phyloP scores from a whole-genome alignment of 371 early-diverging fungal genomes.

The Capillidium heterosporum region DNA sequence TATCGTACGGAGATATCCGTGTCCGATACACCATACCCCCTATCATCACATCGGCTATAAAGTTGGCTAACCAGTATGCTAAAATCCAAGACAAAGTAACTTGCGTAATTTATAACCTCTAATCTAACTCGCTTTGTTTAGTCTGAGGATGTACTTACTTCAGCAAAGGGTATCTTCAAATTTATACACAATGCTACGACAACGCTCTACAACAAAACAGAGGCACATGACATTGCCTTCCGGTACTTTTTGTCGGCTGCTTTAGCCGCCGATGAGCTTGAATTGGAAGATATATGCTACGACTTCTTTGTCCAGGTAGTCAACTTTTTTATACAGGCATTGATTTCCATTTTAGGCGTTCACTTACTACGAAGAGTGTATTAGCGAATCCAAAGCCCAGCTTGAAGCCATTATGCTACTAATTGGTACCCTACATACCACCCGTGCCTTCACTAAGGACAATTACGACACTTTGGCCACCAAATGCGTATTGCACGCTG shows the following conservation, averaged over 20 bases:
- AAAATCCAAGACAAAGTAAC: constrained; percentile 19
- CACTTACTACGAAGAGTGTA: constrained; percentile 75
- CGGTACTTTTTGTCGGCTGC: constrained; percentile 65
- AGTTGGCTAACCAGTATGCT: constrained; percentile 41
- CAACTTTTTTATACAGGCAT: neutral
- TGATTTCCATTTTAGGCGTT: constrained; percentile 63
- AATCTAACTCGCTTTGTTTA: constrained; percentile 5
- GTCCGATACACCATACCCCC: constrained; percentile 77
- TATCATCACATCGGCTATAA: constrained; percentile 47
- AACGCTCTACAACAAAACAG: constrained; percentile 39
- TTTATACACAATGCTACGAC: constrained; percentile 61
- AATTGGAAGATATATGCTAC: constrained; percentile 71
- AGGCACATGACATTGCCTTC: constrained; percentile 48
- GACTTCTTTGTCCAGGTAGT: constrained; percentile 73
- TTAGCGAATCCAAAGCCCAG: constrained; percentile 72
- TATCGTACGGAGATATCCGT: constrained; percentile 53
- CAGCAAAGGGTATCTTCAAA: constrained; percentile 39
- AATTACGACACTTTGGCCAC: constrained; percentile 79
- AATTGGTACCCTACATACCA: constrained; percentile 57
- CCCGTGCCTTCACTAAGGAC: constrained; percentile 51
- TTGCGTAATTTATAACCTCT: neutral
- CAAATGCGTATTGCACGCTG: constrained; percentile 67
- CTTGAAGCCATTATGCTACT: constrained; percentile 63
- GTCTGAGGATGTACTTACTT: constrained; percentile 42
- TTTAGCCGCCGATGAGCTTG: constrained; percentile 56